Percentiles rank a stretch among this genome's conserved stretches.
Evolutionary conservation across 129 eudicot genomes (phyloP).

Genomic region (Silybum marianum): DNA sequence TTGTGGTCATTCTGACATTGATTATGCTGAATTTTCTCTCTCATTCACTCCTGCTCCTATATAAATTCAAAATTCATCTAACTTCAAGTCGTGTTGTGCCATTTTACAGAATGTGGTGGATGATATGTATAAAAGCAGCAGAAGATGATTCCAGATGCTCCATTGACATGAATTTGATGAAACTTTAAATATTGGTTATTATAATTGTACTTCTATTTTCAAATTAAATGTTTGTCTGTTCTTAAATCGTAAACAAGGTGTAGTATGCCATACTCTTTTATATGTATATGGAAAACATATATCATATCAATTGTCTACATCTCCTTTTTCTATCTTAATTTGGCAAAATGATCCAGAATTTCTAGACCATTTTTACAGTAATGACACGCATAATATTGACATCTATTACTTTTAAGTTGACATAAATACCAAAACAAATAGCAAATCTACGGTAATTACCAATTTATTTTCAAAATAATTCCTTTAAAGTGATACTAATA

Average conservation of each 20-base stretch:
- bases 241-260: background rate
- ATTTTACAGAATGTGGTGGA: slow-evolving; percentile 63
- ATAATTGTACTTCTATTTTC: background rate
- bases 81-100: slow-evolving; percentile 25
- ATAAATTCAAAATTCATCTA: slow-evolving; percentile 7
- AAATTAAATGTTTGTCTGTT: slow-evolving; percentile 9
- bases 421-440: background rate
- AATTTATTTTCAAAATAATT: background rate
- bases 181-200: background rate
- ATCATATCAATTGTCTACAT: background rate
- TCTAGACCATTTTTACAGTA: background rate
- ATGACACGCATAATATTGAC: background rate
- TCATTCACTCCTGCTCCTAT: background rate
- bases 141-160: background rate
- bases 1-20: background rate
- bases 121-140: slow-evolving; percentile 52
- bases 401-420: background rate
- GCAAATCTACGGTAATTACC: background rate
- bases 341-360: background rate
- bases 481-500: background rate
- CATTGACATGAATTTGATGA: background rate
- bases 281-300: background rate
- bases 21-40: background rate
- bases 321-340: background rate
- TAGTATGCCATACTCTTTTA: background rate